Evolutionary conservation across 176 grass and related monocot genomes (phyloP), one percentile per base, ranked within the genome.

Genomic region (Leersia perrieri): DNA sequence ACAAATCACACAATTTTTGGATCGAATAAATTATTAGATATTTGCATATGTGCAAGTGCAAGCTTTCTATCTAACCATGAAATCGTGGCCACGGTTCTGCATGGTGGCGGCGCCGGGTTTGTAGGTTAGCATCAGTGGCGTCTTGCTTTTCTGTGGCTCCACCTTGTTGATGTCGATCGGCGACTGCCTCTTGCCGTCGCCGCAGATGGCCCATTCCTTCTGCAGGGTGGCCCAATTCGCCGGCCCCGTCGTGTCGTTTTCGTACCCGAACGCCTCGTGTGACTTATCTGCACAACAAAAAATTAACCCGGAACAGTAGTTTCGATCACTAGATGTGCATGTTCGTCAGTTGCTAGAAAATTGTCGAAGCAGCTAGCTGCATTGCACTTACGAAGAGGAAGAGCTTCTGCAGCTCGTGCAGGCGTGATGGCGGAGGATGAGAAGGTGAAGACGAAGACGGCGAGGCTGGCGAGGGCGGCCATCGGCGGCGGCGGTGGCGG

Each of bases 31-130:
- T 22, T 22, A 14, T 5, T 40, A 4, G 20, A n/a, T 34, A 68
- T 36, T 18, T 67, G 45, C 15, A n/a, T n/a, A n/a, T n/a, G n/a
- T 27, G 60, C 20, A 22, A 20, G 32, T 11, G 7, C n/a, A 12
- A 9, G 65, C 26, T 22, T 20, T 2, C 22, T 22, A 11, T 20
- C 82, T 76, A 31, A 94, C 91, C 63, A 87, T 68, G 60, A 92
- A 88, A 58, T 94, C 94, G 25, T 90, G 91, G 23, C 89, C 94
- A 4, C 85, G 82, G 78, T 94, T 94, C 31, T 87, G 51, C 47
- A 94, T 0, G 13, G 33, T 74, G 23, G 82, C 80, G 18, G 55
- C 5, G 18, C 18, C 31, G 3, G 85, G 63, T 14, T 30, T 76
- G 63, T 97, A 97, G n/a, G 63, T 73, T 1, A 68, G 62, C 14